phyloP scores from a whole-genome alignment of 1,284 basidiomycete genomes.

The Trichosporon faecale region DNA sequence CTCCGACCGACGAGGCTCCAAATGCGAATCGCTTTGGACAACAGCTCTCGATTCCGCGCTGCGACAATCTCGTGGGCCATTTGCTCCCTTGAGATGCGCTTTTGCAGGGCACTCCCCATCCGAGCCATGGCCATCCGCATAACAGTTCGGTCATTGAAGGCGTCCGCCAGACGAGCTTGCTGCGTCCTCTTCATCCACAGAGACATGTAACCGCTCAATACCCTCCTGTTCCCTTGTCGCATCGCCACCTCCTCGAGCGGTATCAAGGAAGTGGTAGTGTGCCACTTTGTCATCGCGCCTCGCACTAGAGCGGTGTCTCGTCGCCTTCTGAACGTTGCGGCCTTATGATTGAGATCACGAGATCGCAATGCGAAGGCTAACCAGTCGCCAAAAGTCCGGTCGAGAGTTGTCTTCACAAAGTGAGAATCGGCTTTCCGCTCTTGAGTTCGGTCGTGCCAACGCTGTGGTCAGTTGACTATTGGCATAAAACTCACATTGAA shows the following conservation, averaged over 20 bases:
- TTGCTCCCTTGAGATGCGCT: conserved; percentile 11
- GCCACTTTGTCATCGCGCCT: conserved; percentile 21
- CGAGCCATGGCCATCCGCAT: conserved; percentile 16
- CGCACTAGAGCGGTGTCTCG: background rate
- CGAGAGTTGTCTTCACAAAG: background rate
- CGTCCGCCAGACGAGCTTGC: background rate
- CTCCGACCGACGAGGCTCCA: conserved; percentile 25
- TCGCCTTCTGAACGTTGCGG: background rate
- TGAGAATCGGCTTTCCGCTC: conserved; percentile 24
- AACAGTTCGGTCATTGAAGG: background rate
- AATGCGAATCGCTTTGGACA: conserved; percentile 15
- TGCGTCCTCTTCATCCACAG: background rate
- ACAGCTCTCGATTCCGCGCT: conserved; percentile 17
- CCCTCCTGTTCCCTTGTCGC: conserved; percentile 8
- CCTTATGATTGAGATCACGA: conserved; percentile 6
- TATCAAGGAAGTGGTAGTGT: conserved; percentile 16
- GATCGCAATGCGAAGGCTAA: conserved; percentile 10
- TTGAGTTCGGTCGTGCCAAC: conserved; percentile 19
- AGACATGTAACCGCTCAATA: background rate
- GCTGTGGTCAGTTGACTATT: conserved; percentile 14
- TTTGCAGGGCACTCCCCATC: conserved; percentile 16
- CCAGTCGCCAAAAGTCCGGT: conserved; percentile 18
- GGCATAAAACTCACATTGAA: conserved; percentile 30
- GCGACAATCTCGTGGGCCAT: conserved; percentile 4
- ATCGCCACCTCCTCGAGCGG: conserved; percentile 20